These are phyloP conservation scores for Colletotrichum shisoi DNA, from an alignment of 2,329 filamentous ascomycete species.

Conservation along the genomic window DNA sequence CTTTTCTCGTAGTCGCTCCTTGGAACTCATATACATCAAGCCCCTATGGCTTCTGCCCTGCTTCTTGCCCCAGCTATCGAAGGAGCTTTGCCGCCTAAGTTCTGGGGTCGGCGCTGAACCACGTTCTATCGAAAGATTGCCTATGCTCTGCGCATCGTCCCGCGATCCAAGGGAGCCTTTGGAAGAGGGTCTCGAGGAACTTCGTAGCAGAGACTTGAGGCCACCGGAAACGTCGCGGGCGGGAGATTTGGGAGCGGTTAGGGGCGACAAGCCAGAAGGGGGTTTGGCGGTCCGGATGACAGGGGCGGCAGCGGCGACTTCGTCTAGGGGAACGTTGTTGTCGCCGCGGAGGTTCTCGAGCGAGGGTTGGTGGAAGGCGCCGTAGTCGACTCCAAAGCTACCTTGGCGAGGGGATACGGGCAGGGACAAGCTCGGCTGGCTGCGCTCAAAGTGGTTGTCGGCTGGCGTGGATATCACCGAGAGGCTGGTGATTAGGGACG, in stretches of 20 bases:
- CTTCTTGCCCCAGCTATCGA: slow-evolving; percentile 70
- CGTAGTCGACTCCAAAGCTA: slow-evolving; percentile 77
- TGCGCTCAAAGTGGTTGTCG: slow-evolving; percentile 72
- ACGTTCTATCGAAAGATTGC: slow-evolving; percentile 70
- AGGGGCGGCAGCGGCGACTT: slow-evolving; percentile 70
- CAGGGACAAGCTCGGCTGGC: slow-evolving; percentile 50
- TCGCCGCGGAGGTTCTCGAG: slow-evolving; percentile 59
- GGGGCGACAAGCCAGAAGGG: slow-evolving; percentile 75
- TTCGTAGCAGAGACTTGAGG: slow-evolving; percentile 67
- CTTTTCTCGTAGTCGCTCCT: slow-evolving; percentile 69
- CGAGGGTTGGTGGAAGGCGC: slow-evolving; percentile 65
- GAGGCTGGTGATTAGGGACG: slow-evolving; percentile 72
- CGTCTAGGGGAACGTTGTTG: slow-evolving; percentile 61
- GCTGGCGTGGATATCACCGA: slow-evolving; percentile 73
- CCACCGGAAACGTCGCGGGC: slow-evolving; percentile 59
- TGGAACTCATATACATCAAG: slow-evolving; percentile 77
- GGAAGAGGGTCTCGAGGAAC: slow-evolving; percentile 66
- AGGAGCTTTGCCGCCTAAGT: slow-evolving; percentile 61
- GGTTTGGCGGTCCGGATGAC: slow-evolving; percentile 83
- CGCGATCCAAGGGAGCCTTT: slow-evolving; percentile 63
- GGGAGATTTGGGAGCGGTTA: slow-evolving; percentile 70
- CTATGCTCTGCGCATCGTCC: slow-evolving; percentile 68
- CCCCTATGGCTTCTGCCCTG: slow-evolving; percentile 62
- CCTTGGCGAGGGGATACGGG: slow-evolving; percentile 54
- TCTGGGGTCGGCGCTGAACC: slow-evolving; percentile 54